Evolutionary conservation across 768 basidiomycete genomes (phyloP), one percentile per base, ranked within the genome.

Genomic region (Suillus alpinus): DNA sequence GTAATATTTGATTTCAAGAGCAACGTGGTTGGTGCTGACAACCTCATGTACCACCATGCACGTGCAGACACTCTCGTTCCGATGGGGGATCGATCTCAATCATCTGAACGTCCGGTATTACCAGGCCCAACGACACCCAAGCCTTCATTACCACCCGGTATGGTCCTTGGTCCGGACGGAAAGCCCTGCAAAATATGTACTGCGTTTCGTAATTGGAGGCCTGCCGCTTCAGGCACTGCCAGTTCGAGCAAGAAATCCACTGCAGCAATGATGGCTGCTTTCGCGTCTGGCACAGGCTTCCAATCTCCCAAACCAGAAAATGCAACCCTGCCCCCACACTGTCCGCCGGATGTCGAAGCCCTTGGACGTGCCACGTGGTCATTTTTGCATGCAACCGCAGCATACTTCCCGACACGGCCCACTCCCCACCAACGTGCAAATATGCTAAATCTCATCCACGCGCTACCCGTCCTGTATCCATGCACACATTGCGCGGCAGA

Each of bases 361-460:
- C 87, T 98, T 53, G 96, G 96, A 2, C 86, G 87, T 53, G 90
- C 95, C 49, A 96, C 96, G 1, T 98, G 96, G 96, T 89, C 94
- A 16, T 98, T 98, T 82, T 80, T 98, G 36, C 96, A 98, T 69
- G 88, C 94, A 9, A 89, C 96, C 6, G 95, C 95, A 0, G 94
- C 96, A 23, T 97, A 98, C 75, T 98, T 95, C 76, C 95, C 96
- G 31, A 85, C 88, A n/a, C 75, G 77, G 16, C 93, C 96, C 0
- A 85, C 88, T 0, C 80, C 86, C 1, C 76, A 78, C 6, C 93
- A 96, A 67, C 88, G 91, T 60, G 81, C 85, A 32, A 87, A 91
- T 65, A 98, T 98, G 95, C 78, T 92, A 37, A 80, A 82, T 67
- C 81, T 98, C 29, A 75, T 98, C 14, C 82, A 83, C 53, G 82